Percentiles rank a stretch among this genome's conserved stretches.
Evolutionary conservation across 129 eudicot species (phyloP).

Genomic region (Artemisia argyi): DNA sequence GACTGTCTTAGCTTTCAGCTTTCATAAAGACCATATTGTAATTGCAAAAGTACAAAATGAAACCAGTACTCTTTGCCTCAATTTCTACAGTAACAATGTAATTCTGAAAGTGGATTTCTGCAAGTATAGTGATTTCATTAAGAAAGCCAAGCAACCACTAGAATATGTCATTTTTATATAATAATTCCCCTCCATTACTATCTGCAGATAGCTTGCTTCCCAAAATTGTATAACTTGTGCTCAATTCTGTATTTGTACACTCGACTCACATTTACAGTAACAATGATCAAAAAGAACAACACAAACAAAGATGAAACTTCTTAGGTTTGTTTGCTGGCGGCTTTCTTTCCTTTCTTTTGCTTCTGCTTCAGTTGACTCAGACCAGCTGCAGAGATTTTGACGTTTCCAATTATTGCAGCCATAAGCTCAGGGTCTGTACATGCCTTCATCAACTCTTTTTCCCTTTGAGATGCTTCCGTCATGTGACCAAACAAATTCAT

Average conservation of each 20-base stretch:
- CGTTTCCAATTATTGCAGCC: conserved; percentile 87
- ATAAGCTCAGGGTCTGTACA: conserved; percentile 92
- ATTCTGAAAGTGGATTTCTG: not conserved
- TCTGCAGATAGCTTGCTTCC: not conserved
- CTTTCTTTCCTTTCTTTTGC: conserved; percentile 89
- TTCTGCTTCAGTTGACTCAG: conserved; percentile 87
- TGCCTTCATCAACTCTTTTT: conserved; percentile 97
- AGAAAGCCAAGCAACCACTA: not conserved
- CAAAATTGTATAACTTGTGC: not conserved
- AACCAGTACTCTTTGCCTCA: not conserved
- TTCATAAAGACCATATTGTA: not conserved
- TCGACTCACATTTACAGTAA: conserved; percentile 15
- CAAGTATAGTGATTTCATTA: not conserved
- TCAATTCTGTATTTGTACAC: not conserved
- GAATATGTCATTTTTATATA: too few species aligned
- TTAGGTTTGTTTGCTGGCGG: conserved; percentile 48
- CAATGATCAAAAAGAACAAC: not conserved
- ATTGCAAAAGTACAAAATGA: not conserved
- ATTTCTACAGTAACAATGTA: not conserved
- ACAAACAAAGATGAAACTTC: not conserved
- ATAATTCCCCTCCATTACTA: not conserved
- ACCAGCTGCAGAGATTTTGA: conserved; percentile 85
- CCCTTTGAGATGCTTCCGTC: conserved; percentile 69
- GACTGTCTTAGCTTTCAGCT: not conserved
- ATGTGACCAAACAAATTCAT: conserved; percentile 85